phyloP scores from a whole-genome alignment of 1,284 basidiomycete genomes.

The Cryptococcus sp. region DNA sequence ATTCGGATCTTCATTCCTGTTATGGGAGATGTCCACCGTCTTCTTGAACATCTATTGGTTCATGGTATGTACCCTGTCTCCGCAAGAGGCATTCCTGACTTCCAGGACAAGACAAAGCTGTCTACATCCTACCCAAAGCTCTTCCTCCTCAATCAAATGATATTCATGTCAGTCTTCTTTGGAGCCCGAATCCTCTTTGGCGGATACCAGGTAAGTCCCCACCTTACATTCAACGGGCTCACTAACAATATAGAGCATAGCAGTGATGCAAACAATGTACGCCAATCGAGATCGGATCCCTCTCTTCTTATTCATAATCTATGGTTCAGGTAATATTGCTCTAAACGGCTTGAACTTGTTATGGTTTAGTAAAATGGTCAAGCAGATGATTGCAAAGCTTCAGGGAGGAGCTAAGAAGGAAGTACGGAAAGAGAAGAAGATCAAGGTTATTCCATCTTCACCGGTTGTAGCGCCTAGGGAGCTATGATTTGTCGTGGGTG shows the following conservation, averaged over 20 bases:
- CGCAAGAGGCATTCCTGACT: background rate
- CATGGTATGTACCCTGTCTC: slow-evolving; percentile 17
- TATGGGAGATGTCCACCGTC: slow-evolving; percentile 38
- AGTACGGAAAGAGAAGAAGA: background rate
- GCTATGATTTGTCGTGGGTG: no score
- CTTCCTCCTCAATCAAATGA: slow-evolving; percentile 25
- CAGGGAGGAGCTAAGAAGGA: slow-evolving; percentile 5
- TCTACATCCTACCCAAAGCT: slow-evolving; percentile 19
- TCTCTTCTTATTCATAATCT: slow-evolving; percentile 22
- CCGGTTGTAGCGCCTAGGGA: background rate
- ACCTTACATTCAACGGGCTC: background rate
- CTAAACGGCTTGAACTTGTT: slow-evolving; percentile 34
- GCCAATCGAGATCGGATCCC: slow-evolving; percentile 21
- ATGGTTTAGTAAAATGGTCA: slow-evolving; percentile 40
- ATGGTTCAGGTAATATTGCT: slow-evolving; percentile 28
- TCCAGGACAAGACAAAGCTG: slow-evolving; percentile 25
- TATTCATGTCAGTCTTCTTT: slow-evolving; percentile 36
- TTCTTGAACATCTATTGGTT: slow-evolving; percentile 40
- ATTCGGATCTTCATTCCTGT: slow-evolving; percentile 33
- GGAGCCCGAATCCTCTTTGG: slow-evolving; percentile 33
- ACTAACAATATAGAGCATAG: slow-evolving; percentile 13
- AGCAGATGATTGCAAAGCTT: slow-evolving; percentile 22
- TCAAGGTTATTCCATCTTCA: background rate
- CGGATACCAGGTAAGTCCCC: slow-evolving; percentile 20
- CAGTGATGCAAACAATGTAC: slow-evolving; percentile 31